Evolutionary conservation across 1,139 yeast genomes (phyloP).

Genomic region (Ashbya aceris): DNA sequence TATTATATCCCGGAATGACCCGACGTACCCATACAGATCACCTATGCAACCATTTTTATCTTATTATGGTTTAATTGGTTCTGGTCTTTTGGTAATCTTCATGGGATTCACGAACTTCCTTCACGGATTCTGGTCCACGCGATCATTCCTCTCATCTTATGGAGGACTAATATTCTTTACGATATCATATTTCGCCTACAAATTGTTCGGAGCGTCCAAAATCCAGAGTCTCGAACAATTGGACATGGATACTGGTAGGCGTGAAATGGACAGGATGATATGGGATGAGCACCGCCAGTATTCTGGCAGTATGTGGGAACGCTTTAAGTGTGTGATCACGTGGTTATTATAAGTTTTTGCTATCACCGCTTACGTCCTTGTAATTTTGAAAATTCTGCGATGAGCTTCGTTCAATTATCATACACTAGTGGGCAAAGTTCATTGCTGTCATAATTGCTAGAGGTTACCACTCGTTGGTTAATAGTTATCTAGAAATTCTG

Average conservation of each 20-base stretch:
- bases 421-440: too few species aligned
- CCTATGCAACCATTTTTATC: constrained; percentile 76
- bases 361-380: not conserved
- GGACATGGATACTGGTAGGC: constrained; percentile 71
- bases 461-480: too few species aligned
- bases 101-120: constrained; percentile 69
- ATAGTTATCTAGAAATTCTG: too few species aligned
- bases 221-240: constrained; percentile 48
- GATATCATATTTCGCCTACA: constrained; percentile 47
- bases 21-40: constrained; percentile 63
- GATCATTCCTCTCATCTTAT: constrained; percentile 59
- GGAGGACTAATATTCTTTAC: constrained; percentile 53
- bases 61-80: constrained; percentile 50
- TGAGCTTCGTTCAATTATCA: constrained; percentile 6
- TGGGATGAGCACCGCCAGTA: constrained; percentile 29
- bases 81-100: constrained; percentile 42
- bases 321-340: constrained; percentile 18
- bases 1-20: constrained; percentile 50
- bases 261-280: constrained; percentile 59
- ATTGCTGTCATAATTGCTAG: too few species aligned
- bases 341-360: constrained; percentile 15
- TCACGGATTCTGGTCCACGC: constrained; percentile 50
- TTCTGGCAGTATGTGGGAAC: constrained; percentile 27
- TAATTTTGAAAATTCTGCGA: constrained; percentile 7
- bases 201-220: constrained; percentile 46